phyloP scores from a whole-genome alignment of 371 early-diverging fungal species.

The Amoeboaphelidium protococcarum region DNA sequence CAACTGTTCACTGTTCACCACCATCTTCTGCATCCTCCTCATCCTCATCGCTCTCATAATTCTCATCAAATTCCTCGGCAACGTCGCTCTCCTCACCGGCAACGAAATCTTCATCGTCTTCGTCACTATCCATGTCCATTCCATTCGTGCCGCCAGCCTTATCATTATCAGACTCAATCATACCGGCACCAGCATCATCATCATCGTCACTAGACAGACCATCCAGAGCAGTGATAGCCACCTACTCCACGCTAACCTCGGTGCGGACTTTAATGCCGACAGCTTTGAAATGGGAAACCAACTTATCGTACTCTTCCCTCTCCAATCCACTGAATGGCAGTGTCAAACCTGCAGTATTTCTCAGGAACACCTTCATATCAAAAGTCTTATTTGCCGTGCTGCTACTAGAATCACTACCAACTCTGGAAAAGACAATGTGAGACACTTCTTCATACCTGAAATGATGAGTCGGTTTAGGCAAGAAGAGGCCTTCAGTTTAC shows the following conservation, averaged over 20 bases:
- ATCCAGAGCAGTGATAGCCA: not conserved
- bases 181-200: not conserved
- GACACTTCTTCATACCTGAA: slow-evolving; percentile 64
- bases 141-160: not conserved
- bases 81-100: not conserved
- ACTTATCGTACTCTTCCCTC: not conserved
- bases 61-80: not conserved
- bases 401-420: slow-evolving; percentile 31
- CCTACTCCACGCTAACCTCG: not conserved
- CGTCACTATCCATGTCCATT: not conserved
- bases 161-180: too few relatives aligned
- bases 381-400: slow-evolving; percentile 76
- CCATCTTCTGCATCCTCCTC: not conserved
- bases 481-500: slow-evolving; percentile 69
- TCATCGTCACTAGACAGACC: not conserved
- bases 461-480: slow-evolving; percentile 80
- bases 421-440: slow-evolving; percentile 74
- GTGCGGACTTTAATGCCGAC: not conserved
- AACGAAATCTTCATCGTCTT: not conserved
- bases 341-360: not conserved
- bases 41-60: not conserved
- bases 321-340: not conserved
- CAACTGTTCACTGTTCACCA: too few relatives aligned
- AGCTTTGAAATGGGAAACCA: not conserved
- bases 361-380: slow-evolving; percentile 36